These are phyloP conservation scores for Exophiala bonariae DNA, from an alignment of 2,329 filamentous ascomycete species.

Conservation along the genomic window DNA sequence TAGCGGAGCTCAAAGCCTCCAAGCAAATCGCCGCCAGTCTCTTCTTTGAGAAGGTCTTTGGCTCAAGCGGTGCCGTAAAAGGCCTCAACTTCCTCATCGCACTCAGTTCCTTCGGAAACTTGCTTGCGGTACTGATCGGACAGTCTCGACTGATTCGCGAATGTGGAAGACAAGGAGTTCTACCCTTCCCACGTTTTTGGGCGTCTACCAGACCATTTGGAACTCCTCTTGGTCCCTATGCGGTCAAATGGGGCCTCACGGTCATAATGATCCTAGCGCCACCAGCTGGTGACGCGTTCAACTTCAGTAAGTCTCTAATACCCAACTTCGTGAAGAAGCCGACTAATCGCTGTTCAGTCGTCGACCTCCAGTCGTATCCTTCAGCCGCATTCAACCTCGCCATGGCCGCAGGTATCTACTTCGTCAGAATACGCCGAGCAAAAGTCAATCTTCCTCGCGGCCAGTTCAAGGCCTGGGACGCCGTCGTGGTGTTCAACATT, in stretches of 20 bases:
- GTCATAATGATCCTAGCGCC: conserved; percentile 61
- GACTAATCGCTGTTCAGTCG: conserved; percentile 56
- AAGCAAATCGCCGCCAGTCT: conserved; percentile 57
- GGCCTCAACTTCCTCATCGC: conserved; percentile 60
- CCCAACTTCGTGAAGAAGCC: too few relatives aligned
- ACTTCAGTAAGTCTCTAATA: too few relatives aligned
- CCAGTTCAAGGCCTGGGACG: conserved; percentile 59
- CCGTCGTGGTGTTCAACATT: conserved; percentile 60
- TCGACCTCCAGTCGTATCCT: conserved; percentile 61
- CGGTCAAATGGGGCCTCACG: conserved; percentile 59
- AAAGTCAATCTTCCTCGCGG: conserved; percentile 46
- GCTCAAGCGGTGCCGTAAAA: conserved; percentile 47
- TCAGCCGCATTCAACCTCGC: conserved; percentile 57
- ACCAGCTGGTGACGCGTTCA: conserved; percentile 64
- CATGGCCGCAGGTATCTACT: conserved; percentile 58
- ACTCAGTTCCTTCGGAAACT: conserved; percentile 59
- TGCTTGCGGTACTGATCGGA: conserved; percentile 57
- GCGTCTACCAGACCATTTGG: conserved; percentile 64
- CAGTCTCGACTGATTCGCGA: conserved; percentile 60
- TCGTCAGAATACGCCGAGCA: conserved; percentile 57
- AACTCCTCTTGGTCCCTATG: conserved; percentile 61
- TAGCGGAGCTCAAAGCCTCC: conserved; percentile 54
- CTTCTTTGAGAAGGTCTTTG: conserved; percentile 62
- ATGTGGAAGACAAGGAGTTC: conserved; percentile 60
- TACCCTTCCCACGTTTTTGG: conserved; percentile 63